phyloP scores from a whole-genome alignment of 495 filamentous ascomycete species.

The Trichoderma erinaceum region DNA sequence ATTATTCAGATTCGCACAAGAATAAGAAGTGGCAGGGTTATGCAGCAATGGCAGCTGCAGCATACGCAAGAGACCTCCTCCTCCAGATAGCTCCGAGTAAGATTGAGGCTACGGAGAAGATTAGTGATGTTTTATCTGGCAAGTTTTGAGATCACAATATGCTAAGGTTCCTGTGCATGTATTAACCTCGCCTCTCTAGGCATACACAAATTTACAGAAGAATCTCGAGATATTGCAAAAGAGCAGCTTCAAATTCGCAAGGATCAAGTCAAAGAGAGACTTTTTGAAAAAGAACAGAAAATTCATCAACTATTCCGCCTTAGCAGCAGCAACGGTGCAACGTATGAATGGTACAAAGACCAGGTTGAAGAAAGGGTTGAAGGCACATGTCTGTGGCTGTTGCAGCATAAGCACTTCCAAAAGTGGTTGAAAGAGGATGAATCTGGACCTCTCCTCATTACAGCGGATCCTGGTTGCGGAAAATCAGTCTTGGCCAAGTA shows the following conservation, averaged over 20 bases:
- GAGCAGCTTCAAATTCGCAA: background rate
- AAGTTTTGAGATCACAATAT: background rate
- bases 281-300: conserved; percentile 22
- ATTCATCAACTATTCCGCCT: conserved; percentile 32
- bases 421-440: conserved; percentile 14
- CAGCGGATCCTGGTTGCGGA: conserved; percentile 44
- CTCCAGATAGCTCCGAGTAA: background rate
- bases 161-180: background rate
- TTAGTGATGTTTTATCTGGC: background rate
- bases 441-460: conserved; percentile 27
- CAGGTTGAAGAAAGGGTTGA: conserved; percentile 17
- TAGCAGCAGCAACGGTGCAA: conserved; percentile 23
- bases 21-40: background rate
- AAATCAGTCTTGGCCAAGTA: conserved; percentile 41
- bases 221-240: conserved; percentile 1
- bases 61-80: background rate
- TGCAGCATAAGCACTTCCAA: conserved; percentile 20
- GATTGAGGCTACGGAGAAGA: background rate
- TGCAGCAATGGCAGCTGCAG: background rate
- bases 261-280: background rate
- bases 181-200: background rate
- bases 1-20: too few relatives aligned
- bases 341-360: conserved; percentile 38
- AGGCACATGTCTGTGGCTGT: conserved; percentile 30
- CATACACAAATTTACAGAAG: background rate